phyloP scores from a whole-genome alignment of 148 eudicot species.

The Nepenthes gracilis region DNA sequence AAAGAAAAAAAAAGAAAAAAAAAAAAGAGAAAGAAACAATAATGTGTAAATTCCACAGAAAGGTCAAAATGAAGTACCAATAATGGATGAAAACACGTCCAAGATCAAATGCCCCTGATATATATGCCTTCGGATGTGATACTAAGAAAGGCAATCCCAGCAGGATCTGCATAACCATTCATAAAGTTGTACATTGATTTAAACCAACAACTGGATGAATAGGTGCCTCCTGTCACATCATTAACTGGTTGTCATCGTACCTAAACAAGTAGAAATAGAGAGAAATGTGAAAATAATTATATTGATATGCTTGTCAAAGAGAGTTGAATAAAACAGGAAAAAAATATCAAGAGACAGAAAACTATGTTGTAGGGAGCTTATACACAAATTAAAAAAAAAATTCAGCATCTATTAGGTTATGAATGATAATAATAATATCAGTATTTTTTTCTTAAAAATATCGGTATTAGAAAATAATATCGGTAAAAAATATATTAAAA shows the following conservation, averaged over 20 bases:
- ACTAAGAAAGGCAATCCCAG: conserved; percentile 76
- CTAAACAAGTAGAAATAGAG: conserved; percentile 17
- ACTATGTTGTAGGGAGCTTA: too few species aligned
- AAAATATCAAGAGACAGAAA: too few species aligned
- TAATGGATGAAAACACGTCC: conserved; percentile 97
- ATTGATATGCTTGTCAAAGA: too few species aligned
- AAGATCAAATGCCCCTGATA: conserved; percentile 89
- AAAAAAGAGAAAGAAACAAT: not conserved
- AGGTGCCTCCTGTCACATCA: conserved; percentile 17
- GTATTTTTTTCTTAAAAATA: too few species aligned
- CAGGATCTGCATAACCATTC: conserved; percentile 66
- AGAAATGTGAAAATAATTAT: not conserved
- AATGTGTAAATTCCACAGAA: conserved; percentile 4
- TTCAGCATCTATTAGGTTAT: too few species aligned
- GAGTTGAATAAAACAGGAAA: too few species aligned
- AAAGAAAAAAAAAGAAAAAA: not conserved
- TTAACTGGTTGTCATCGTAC: conserved; percentile 30
- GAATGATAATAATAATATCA: too few species aligned
- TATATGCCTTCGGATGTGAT: conserved; percentile 61
- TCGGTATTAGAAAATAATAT: too few species aligned
- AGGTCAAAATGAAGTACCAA: conserved; percentile 45
- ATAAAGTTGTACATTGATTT: conserved; percentile 16
- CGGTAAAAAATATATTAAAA: too few species aligned
- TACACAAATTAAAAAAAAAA: too few species aligned
- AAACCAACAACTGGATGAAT: conserved; percentile 20